Percentiles rank a stretch among this genome's conserved stretches.
Evolutionary conservation across 345 rosid genomes (phyloP).

Genomic region (Euphorbia pulcherrima): DNA sequence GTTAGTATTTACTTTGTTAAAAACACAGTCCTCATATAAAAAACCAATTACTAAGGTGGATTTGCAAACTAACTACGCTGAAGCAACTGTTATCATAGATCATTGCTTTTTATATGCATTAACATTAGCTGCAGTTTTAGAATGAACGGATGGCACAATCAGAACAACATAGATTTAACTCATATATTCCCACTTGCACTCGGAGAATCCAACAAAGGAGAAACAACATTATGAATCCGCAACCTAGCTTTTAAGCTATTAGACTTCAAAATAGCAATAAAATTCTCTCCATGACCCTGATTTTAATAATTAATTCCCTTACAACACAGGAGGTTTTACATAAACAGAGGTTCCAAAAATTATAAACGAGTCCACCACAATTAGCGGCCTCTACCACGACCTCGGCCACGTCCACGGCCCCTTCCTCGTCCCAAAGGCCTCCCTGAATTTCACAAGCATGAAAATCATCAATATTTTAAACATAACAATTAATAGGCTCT

Average conservation of each 20-base stretch:
- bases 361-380: conserved; percentile 12
- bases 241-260: conserved; percentile 10
- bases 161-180: too few relatives aligned
- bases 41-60: too few relatives aligned
- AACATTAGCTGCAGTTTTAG: too few relatives aligned
- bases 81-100: too few relatives aligned
- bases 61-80: too few relatives aligned
- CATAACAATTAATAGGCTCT: not conserved
- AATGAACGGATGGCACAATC: too few relatives aligned
- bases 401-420: conserved; percentile 81
- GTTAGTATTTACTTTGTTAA: too few relatives aligned
- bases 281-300: conserved; percentile 16
- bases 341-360: conserved; percentile 25
- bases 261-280: not conserved
- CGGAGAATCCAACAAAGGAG: not conserved
- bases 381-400: conserved; percentile 72
- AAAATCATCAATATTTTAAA: conserved; percentile 8
- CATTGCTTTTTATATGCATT: too few relatives aligned
- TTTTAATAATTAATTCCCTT: conserved; percentile 18
- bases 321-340: conserved; percentile 35
- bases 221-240: not conserved
- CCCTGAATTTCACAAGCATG: conserved; percentile 40
- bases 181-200: too few relatives aligned
- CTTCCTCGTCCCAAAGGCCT: conserved; percentile 82
- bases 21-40: too few relatives aligned